Percentiles rank a stretch among this genome's conserved stretches.
Evolutionary conservation across 2,329 filamentous ascomycete genomes (phyloP).

Genomic region (Pezicula carpinea): DNA sequence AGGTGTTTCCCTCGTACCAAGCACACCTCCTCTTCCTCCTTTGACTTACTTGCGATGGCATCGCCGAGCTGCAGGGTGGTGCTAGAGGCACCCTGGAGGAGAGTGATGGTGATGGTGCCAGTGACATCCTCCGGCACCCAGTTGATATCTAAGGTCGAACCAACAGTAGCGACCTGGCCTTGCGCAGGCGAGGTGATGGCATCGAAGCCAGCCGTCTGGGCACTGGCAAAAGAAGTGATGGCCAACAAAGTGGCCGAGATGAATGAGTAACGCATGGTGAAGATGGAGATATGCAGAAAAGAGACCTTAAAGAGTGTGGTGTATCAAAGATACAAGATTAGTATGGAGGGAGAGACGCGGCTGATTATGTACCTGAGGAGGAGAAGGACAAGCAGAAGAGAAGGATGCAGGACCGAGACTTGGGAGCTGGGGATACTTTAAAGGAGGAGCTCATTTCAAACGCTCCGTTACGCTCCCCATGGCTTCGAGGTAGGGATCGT

Average conservation of each 20-base stretch:
- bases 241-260: slow-evolving; percentile 22
- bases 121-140: slow-evolving; percentile 42
- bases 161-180: slow-evolving; percentile 42
- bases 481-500: too few relatives aligned
- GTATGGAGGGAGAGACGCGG: slow-evolving; percentile 1
- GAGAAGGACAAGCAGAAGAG: not conserved
- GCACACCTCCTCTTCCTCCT: not conserved
- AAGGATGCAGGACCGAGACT: not conserved
- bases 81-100: slow-evolving; percentile 48
- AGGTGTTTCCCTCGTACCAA: not conserved
- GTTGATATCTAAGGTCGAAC: slow-evolving; percentile 43
- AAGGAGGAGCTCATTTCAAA: not conserved
- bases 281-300: slow-evolving; percentile 6
- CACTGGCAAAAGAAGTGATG: slow-evolving; percentile 31
- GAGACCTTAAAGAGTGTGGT: slow-evolving; percentile 21
- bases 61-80: slow-evolving; percentile 37
- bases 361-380: not conserved
- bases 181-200: slow-evolving; percentile 43
- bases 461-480: not conserved
- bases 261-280: slow-evolving; percentile 25
- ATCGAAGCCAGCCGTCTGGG: slow-evolving; percentile 54
- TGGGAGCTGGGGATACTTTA: not conserved
- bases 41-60: slow-evolving; percentile 50
- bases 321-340: slow-evolving; percentile 23
- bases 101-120: slow-evolving; percentile 45